phyloP scores from a whole-genome alignment of 352 stramenopile species.

The Phytophthora fragariae region DNA sequence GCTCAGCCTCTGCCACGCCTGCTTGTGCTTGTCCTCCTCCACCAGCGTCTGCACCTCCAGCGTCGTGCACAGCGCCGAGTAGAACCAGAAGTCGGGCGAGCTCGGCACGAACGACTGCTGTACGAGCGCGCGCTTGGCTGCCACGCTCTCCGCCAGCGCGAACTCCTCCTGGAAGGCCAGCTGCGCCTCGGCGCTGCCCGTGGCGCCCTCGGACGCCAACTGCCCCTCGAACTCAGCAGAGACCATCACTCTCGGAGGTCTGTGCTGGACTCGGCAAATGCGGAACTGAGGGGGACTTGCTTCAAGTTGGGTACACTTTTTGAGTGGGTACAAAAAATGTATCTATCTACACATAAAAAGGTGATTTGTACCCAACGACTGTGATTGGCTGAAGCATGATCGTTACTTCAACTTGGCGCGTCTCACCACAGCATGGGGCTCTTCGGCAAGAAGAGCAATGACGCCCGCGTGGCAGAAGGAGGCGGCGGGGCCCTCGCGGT shows the following conservation, averaged over 20 bases:
- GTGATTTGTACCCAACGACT: not conserved
- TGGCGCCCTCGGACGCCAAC: conserved; percentile 34
- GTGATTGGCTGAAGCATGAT: conserved; percentile 1
- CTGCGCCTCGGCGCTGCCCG: conserved; percentile 24
- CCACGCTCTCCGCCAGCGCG: conserved; percentile 32
- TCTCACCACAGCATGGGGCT: conserved; percentile 41
- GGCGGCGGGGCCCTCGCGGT: conserved; percentile 23
- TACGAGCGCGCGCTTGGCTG: conserved; percentile 42
- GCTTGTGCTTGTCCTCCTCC: conserved; percentile 19
- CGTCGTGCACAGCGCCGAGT: conserved; percentile 41
- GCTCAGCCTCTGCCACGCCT: conserved; percentile 32
- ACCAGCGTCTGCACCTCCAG: conserved; percentile 50
- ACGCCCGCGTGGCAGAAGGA: conserved; percentile 49
- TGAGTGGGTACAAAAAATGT: conserved; percentile 12
- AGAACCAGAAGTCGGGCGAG: conserved; percentile 40
- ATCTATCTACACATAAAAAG: too few species aligned
- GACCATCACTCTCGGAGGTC: conserved; percentile 37
- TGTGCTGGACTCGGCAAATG: conserved; percentile 8
- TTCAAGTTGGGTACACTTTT: conserved; percentile 13
- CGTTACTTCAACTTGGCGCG: conserved; percentile 27
- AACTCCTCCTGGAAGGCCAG: conserved; percentile 44
- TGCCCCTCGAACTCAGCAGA: conserved; percentile 24
- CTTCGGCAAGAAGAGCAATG: conserved; percentile 38
- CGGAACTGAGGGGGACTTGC: conserved; percentile 13
- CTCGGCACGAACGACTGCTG: conserved; percentile 26